Conservation (phyloP, 1,139 yeast species). For the Geotrichum histeridarum region DNA sequence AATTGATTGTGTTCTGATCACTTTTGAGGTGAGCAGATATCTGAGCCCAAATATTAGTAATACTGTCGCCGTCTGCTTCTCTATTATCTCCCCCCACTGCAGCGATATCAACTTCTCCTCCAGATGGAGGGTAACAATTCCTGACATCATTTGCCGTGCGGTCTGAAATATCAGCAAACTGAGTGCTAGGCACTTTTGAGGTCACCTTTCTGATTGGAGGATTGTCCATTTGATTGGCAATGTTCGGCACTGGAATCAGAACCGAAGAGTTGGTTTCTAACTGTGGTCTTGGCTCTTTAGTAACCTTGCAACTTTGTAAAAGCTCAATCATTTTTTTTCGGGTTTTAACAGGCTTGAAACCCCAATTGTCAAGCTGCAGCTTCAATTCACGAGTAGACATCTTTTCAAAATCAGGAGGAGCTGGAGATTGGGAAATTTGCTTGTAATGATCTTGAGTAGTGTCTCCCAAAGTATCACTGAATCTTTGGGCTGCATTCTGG, state of each 20-base stretch:
- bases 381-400: constrained; percentile 7
- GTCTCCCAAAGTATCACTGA: not conserved
- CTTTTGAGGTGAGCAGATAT: not conserved
- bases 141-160: too few species aligned
- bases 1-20: constrained; percentile 3
- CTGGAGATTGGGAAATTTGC: not conserved
- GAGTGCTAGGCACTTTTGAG: too few species aligned
- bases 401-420: constrained; percentile 7
- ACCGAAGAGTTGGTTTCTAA: too few species aligned
- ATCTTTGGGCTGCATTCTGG: not conserved
- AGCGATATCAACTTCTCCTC: too few species aligned
- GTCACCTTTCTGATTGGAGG: too few species aligned
- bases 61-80: too few species aligned
- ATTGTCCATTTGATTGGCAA: too few species aligned
- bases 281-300: too few species aligned
- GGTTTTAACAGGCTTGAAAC: constrained; percentile 13
- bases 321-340: constrained; percentile 13
- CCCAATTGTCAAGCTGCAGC: constrained; percentile 16
- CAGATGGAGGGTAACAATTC: too few species aligned
- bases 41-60: not conserved
- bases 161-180: too few species aligned
- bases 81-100: too few species aligned
- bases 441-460: not conserved
- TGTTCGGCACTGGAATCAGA: too few species aligned
- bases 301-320: constrained; percentile 14